phyloP scores from a whole-genome alignment of 257 asterid genomes.

The Asclepias syriaca region DNA sequence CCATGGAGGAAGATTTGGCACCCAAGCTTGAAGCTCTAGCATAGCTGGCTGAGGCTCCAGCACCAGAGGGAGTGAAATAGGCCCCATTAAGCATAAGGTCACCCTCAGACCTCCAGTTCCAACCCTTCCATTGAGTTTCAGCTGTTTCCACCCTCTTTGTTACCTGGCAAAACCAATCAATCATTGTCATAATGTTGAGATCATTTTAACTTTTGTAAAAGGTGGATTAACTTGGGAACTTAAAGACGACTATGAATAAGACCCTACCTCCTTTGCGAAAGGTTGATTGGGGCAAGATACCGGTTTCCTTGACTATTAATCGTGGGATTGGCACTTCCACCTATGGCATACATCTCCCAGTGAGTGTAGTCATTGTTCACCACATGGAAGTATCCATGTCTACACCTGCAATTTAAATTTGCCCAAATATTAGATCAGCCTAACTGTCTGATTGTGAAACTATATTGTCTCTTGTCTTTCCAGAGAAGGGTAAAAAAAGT shows the following conservation, averaged over 20 bases:
- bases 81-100: conserved; percentile 93
- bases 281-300: conserved; percentile 72
- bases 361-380: conserved; percentile 97
- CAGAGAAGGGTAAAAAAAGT: background rate
- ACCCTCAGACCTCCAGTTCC: conserved; percentile 98
- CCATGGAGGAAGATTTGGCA: conserved; percentile 89
- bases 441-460: background rate
- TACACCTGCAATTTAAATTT: conserved; percentile 50
- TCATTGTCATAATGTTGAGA: background rate
- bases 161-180: conserved; percentile 42
- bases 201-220: background rate
- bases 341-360: conserved; percentile 97
- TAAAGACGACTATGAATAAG: conserved; percentile 1
- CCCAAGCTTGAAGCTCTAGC: conserved; percentile 98
- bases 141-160: conserved; percentile 83
- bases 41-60: conserved; percentile 88
- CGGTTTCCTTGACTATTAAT: conserved; percentile 94
- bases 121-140: conserved; percentile 59
- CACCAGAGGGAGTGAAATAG: conserved; percentile 85
- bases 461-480: background rate
- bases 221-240: background rate
- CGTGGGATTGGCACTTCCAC: conserved; percentile 88
- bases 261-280: conserved; percentile 74
- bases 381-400: conserved; percentile 91
- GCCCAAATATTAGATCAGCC: background rate